Evolutionary conservation across 805 yeast species (phyloP), one percentile per base, ranked within the genome.

Genomic region (Candida rishiriensis): DNA sequence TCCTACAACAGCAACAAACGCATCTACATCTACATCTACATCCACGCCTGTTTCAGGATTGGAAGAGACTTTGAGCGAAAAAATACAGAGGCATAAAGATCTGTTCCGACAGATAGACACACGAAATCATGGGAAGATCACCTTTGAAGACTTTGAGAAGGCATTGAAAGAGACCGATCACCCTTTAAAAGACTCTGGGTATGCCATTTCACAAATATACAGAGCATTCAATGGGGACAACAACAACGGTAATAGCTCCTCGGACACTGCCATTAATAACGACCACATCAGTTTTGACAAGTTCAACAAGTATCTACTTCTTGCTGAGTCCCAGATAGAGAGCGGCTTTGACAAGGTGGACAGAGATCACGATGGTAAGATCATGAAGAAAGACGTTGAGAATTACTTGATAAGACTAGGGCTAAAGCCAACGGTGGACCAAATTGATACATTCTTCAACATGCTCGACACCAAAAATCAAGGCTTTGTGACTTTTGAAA

Each of bases 401-500:
- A 70, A 65, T 17, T 95, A 91, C 53, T 67, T 90, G 46, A 68
- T 68, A 28, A 62, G 75, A 12, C 69, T 86, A 46, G 75, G 81
- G 11, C 64, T 80, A 39, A 63, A 69, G 15, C 80, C 87, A 11
- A 71, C 78, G 2, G 69, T 69, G 11, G 61, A 70, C 12, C 77
- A 77, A 50, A 67, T 85, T 33, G 79, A 79, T 44, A 63, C 65
- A 7, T 69, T 88, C 47, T 83, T 83, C 68, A 58, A 69, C 31
- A 73, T 70, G 45, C 59, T 82, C 39, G 89, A 81, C 60, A 63
- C 62, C 32, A 71, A 78, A 47, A 66, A 74, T 38, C 78, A 76
- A 44, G 91, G 93, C 1, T 77, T 71, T 52, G 81, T 91, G 36
- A 81, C 93, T 0, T 87, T 79, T 57, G 88, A 88, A 41, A 91